Percentiles rank a stretch among this genome's conserved stretches.
phyloP scores from a whole-genome alignment of 768 basidiomycete species.

The Suillus tomentosus region DNA sequence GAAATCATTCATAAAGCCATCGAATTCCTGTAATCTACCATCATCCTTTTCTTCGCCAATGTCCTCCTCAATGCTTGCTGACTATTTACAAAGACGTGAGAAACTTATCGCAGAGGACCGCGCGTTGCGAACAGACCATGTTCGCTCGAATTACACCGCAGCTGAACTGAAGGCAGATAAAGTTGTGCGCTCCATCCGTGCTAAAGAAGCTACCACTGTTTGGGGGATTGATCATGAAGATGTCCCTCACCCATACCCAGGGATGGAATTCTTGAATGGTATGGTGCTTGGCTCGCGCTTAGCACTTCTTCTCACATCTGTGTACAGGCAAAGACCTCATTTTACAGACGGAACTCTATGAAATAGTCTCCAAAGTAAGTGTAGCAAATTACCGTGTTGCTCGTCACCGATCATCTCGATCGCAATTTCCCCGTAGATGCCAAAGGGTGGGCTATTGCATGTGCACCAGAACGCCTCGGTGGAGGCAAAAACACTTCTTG shows the following conservation, averaged over 20 bases:
- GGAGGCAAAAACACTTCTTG: conserved; percentile 36
- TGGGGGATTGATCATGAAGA: conserved; percentile 55
- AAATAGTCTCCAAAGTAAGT: conserved; percentile 40
- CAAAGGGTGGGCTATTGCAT: conserved; percentile 51
- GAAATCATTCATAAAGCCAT: neutral
- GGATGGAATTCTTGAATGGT: conserved; percentile 79
- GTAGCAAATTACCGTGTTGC: neutral
- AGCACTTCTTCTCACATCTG: neutral
- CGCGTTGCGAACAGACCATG: conserved; percentile 47
- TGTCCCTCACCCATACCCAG: conserved; percentile 66
- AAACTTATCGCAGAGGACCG: conserved; percentile 45
- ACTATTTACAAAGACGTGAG: conserved; percentile 21
- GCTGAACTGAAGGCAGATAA: conserved; percentile 55
- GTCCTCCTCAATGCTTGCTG: conserved; percentile 3
- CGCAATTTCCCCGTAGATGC: conserved; percentile 37
- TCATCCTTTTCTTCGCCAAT: neutral
- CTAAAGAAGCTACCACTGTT: conserved; percentile 51
- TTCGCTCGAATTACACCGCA: conserved; percentile 30
- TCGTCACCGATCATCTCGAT: neutral
- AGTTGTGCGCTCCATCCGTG: conserved; percentile 55
- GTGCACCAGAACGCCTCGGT: conserved; percentile 47
- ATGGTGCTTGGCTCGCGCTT: conserved; percentile 2
- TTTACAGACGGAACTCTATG: conserved; percentile 40
- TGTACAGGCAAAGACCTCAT: conserved; percentile 35
- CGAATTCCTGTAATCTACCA: neutral